Conservation (phyloP, 129 eudicot species). For the Flaveria linearis region DNA sequence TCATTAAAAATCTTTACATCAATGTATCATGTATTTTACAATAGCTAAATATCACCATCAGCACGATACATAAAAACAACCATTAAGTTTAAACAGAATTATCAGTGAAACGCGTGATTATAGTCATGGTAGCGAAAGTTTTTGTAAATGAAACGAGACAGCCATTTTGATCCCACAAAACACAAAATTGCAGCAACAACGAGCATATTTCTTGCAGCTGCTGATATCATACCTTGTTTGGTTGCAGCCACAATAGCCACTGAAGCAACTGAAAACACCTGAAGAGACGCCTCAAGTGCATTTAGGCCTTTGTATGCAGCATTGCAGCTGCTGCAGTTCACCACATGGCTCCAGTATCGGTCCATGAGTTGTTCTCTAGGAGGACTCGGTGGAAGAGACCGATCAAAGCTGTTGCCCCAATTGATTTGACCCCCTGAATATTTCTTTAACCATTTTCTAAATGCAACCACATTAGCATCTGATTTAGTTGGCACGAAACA, state of each 20-base stretch:
- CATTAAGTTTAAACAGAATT: neutral
- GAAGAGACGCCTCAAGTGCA: constrained; percentile 51
- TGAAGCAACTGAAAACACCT: constrained; percentile 54
- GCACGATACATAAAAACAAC: neutral
- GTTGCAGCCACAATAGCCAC: constrained; percentile 67
- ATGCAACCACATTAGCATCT: constrained; percentile 65
- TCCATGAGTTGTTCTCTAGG: constrained; percentile 77
- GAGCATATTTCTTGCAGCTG: constrained; percentile 42
- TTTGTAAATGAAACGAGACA: constrained; percentile 76
- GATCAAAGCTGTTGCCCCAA: constrained; percentile 56
- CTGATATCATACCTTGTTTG: constrained; percentile 48
- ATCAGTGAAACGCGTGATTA: constrained; percentile 55
- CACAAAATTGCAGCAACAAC: constrained; percentile 54
- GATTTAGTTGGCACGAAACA: constrained; percentile 83
- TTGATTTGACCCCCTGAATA: constrained; percentile 60
- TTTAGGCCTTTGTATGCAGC: constrained; percentile 59
- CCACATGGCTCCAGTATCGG: constrained; percentile 80
- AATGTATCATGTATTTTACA: constrained; percentile 4
- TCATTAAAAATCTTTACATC: neutral
- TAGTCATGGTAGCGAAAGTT: constrained; percentile 77
- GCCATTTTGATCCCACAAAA: constrained; percentile 75
- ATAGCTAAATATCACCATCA: no score
- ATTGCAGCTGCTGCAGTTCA: constrained; percentile 73
- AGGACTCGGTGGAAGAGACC: constrained; percentile 71
- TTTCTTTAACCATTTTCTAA: constrained; percentile 80